Conservation (phyloP, 2,329 filamentous ascomycete species). For the Phialemoniopsis sp. region DNA sequence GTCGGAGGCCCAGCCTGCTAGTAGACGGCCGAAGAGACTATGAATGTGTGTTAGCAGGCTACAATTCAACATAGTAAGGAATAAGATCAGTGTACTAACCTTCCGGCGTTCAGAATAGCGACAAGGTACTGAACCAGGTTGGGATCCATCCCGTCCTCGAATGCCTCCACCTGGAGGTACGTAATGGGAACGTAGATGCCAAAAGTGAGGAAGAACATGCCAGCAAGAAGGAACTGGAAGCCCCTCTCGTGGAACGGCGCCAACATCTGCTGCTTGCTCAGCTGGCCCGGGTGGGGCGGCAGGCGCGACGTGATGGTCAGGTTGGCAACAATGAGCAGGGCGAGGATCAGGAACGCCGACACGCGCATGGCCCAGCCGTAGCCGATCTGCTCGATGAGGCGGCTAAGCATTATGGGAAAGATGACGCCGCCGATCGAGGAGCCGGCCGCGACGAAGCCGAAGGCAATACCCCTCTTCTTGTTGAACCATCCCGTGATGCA, state of each 20-base stretch:
- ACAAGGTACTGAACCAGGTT: conserved; percentile 16
- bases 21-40: conserved; percentile 28
- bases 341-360: conserved; percentile 18
- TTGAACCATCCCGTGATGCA: conserved; percentile 15
- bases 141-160: conserved; percentile 9
- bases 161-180: conserved; percentile 16
- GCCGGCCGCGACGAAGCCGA: conserved; percentile 16
- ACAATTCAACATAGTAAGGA: not conserved
- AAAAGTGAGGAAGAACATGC: conserved; percentile 15
- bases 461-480: conserved; percentile 15
- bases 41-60: not conserved
- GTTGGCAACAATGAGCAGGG: conserved; percentile 16
- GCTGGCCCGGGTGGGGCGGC: conserved; percentile 1
- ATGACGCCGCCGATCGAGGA: conserved; percentile 20
- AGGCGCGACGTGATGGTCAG: conserved; percentile 13
- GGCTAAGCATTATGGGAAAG: conserved; percentile 20
- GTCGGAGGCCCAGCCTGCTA: conserved; percentile 22
- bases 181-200: conserved; percentile 18
- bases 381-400: conserved; percentile 16
- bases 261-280: conserved; percentile 4
- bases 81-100: not conserved
- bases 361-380: conserved; percentile 22
- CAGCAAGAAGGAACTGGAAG: conserved; percentile 11
- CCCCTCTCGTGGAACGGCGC: conserved; percentile 12
- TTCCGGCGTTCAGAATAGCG: conserved; percentile 17